Evolutionary conservation across 805 yeast species (phyloP), one percentile per base, ranked within the genome.

Genomic region (Schwanniomyces vanrijiae): DNA sequence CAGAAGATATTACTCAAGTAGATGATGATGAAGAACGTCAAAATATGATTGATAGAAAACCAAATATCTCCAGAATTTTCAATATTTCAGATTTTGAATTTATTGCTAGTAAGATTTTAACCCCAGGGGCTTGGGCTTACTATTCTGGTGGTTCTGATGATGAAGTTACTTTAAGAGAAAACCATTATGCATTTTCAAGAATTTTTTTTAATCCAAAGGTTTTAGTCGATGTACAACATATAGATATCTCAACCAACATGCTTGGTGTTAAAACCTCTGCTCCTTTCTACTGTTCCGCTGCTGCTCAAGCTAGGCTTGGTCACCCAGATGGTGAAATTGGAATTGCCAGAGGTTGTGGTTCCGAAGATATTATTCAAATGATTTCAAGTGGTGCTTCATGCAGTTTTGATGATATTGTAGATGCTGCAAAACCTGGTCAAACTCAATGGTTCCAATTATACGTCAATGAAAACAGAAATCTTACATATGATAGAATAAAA

Each of bases 391-490:
- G 66, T 37, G 70, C 76, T 14, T 65, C 76, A 10, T 69, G 68
- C 44, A 55, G 73, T 6, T 62, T 75, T 40, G 71, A 71, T 21
- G 77, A 76, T 40, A 71, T 77, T 40, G 61, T 63, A 48, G 66
- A 65, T n/a, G 69, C 58, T 5, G 56, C 59, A 3, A 50, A 50
- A 3, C 41, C 43, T 9, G 65, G 58, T 28, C 61, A 58, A 5
- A 74, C 69, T 14, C 79, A 76, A 44, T 76, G 80, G 77, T 67
- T 71, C 49, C 83, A 79, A 53, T 63, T 76, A 34, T 79, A 79
- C 53, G 80, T 77, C 37, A 68, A 72, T 38, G 58, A 65, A 2
- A 70, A 73, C 37, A 61, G 78, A 14, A 55, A 60, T 25, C 55
- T 62, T 21, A 58, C 73, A 24, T 48, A 49, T 16, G 52, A 61